phyloP scores from a whole-genome alignment of 2,329 filamentous ascomycete species.

The Anisogramma anomala region DNA sequence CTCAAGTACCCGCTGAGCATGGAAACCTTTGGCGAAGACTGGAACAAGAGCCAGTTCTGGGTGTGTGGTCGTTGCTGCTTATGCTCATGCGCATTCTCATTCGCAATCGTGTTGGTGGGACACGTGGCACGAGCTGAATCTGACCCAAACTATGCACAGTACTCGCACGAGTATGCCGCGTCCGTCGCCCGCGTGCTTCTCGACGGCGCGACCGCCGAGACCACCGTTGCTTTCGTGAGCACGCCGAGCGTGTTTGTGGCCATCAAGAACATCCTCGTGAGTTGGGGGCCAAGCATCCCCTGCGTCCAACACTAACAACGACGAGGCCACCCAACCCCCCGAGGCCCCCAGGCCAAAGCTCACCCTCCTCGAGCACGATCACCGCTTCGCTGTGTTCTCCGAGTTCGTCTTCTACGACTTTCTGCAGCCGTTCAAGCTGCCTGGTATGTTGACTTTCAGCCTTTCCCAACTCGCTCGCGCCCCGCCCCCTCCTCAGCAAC shows the following conservation, averaged over 20 bases:
- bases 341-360: constrained; percentile 39
- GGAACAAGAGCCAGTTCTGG: constrained; percentile 80
- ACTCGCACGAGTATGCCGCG: constrained; percentile 59
- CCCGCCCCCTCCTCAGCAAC: neutral
- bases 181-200: constrained; percentile 55
- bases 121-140: no score
- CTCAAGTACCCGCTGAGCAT: constrained; percentile 37
- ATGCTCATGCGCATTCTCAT: no score
- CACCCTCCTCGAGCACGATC: constrained; percentile 61
- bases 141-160: no score
- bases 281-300: constrained; percentile 15
- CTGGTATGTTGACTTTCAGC: constrained; percentile 27
- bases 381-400: constrained; percentile 60
- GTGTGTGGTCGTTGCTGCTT: constrained; percentile 35
- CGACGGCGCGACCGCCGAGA: constrained; percentile 43
- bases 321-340: constrained; percentile 9
- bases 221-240: constrained; percentile 57
- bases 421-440: constrained; percentile 53
- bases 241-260: constrained; percentile 69
- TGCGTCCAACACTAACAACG: neutral
- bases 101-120: no score
- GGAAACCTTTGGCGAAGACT: constrained; percentile 66
- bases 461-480: neutral
- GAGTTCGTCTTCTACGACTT: constrained; percentile 70
- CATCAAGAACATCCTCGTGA: constrained; percentile 57